These are phyloP conservation scores for Dissophora globulifera DNA, from an alignment of 192 early-diverging fungal species.

Conservation along the genomic window DNA sequence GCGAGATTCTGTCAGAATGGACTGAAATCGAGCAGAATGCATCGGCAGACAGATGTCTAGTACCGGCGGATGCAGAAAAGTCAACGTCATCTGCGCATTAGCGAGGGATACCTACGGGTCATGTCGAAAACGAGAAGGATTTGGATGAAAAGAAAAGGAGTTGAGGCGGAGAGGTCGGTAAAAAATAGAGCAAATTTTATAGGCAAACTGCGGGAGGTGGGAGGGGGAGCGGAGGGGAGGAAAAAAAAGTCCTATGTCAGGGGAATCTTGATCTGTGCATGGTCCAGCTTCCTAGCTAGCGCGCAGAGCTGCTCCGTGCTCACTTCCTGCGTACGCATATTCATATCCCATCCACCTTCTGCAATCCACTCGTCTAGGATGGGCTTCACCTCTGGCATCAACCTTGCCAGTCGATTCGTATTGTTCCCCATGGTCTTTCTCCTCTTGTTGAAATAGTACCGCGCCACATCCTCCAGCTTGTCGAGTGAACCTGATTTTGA, in stretches of 20 bases:
- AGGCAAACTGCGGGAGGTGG: too few species aligned
- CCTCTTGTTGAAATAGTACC: conserved; percentile 75
- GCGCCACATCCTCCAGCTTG: conserved; percentile 68
- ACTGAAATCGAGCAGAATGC: neutral
- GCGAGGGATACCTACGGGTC: conserved; percentile 15
- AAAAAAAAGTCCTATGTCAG: conserved; percentile 24
- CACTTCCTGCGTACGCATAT: conserved; percentile 71
- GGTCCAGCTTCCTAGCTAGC: conserved; percentile 62
- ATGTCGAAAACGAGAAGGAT: conserved; percentile 6
- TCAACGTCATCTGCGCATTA: too few species aligned
- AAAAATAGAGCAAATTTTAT: neutral
- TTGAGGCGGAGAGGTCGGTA: neutral
- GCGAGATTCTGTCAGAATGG: neutral
- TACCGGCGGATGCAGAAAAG: too few species aligned
- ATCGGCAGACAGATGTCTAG: neutral
- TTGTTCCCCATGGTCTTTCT: conserved; percentile 73
- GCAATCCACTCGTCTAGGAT: conserved; percentile 56
- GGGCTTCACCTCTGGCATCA: conserved; percentile 21
- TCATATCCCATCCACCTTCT: conserved; percentile 64
- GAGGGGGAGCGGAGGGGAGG: too few species aligned
- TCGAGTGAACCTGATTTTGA: conserved; percentile 62
- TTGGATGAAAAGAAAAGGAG: conserved; percentile 6
- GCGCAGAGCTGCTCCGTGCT: conserved; percentile 68
- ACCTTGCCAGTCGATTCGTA: conserved; percentile 56
- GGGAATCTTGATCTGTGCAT: conserved; percentile 49